A percentile compares a stretch with the other conserved stretches of the same genome.
Evolutionary conservation across 306 rosid species (phyloP).

Genomic region (Dryas alaskensis): DNA sequence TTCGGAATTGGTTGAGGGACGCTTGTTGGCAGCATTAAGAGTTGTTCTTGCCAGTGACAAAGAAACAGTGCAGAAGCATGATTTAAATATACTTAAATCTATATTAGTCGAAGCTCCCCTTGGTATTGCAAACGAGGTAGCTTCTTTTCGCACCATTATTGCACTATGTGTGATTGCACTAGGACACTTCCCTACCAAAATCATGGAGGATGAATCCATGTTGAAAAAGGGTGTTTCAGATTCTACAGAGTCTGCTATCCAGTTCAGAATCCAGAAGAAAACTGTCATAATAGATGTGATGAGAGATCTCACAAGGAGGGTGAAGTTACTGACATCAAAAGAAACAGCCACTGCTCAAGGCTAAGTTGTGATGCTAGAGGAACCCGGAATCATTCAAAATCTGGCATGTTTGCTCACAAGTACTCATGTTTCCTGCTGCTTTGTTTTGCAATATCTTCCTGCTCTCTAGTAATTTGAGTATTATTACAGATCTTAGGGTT

Average conservation of each 20-base stretch:
- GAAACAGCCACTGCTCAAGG: constrained; percentile 41
- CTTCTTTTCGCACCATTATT: constrained; percentile 65
- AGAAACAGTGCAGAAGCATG: constrained; percentile 52
- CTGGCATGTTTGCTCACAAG: background rate
- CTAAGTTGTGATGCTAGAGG: constrained; percentile 19
- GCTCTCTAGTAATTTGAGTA: background rate
- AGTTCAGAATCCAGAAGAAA: constrained; percentile 86
- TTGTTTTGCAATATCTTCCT: background rate
- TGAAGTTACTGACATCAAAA: constrained; percentile 62
- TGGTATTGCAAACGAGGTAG: constrained; percentile 67
- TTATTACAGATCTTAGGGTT: background rate
- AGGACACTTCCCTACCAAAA: constrained; percentile 85
- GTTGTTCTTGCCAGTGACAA: constrained; percentile 50
- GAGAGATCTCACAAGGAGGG: constrained; percentile 75
- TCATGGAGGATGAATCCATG: constrained; percentile 75
- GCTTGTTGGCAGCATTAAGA: constrained; percentile 84
- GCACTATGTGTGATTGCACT: constrained; percentile 84
- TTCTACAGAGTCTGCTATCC: constrained; percentile 66
- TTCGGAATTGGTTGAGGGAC: constrained; percentile 65
- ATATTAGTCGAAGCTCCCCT: constrained; percentile 76
- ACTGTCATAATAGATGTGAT: constrained; percentile 61
- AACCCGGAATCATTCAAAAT: background rate
- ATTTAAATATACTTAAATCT: constrained; percentile 60
- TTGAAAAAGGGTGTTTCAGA: constrained; percentile 54
- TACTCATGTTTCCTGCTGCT: background rate